Percentiles rank a stretch among this genome's conserved stretches.
Conservation (phyloP, 139 green algal genomes). For the Spirogloea muscicola region DNA sequence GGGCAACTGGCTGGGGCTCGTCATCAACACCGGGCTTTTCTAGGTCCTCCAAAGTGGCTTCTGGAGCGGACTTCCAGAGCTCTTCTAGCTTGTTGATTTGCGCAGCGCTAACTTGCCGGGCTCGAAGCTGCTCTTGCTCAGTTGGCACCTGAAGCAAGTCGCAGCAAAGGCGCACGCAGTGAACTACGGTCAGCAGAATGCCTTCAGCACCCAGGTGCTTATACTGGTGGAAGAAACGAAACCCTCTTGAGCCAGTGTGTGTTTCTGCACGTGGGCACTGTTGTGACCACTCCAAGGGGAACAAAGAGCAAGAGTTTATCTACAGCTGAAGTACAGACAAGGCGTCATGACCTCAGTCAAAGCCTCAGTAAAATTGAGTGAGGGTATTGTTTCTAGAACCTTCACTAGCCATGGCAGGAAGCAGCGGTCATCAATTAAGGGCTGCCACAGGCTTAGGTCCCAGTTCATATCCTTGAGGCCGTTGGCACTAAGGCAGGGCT, state of each 20-base stretch:
- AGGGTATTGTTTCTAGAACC: too few species aligned
- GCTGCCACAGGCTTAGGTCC: constrained; percentile 83
- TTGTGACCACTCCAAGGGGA: too few species aligned
- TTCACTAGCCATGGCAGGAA: constrained; percentile 93
- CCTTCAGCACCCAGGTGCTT: too few species aligned
- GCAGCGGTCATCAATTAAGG: constrained; percentile 82
- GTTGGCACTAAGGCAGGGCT: constrained; percentile 61
- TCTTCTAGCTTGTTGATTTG: constrained; percentile 75
- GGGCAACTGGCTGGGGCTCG: constrained; percentile 70
- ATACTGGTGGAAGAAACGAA: too few species aligned
- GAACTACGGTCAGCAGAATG: too few species aligned
- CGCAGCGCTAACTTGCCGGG: constrained; percentile 62
- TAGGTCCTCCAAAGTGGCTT: constrained; percentile 73
- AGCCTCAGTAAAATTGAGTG: too few species aligned
- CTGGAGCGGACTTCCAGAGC: constrained; percentile 79
- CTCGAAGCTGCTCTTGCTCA: constrained; percentile 61
- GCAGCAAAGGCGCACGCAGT: too few species aligned
- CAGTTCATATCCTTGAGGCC: constrained; percentile 75
- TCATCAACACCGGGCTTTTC: constrained; percentile 65
- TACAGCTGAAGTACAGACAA: too few species aligned
- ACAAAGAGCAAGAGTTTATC: too few species aligned
- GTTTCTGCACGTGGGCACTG: too few species aligned
- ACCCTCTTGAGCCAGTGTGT: too few species aligned
- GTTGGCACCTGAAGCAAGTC: constrained; percentile 60
- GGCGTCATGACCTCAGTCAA: too few species aligned